Evolutionary conservation across 345 rosid species (phyloP).

Genomic region (Salix viminalis): DNA sequence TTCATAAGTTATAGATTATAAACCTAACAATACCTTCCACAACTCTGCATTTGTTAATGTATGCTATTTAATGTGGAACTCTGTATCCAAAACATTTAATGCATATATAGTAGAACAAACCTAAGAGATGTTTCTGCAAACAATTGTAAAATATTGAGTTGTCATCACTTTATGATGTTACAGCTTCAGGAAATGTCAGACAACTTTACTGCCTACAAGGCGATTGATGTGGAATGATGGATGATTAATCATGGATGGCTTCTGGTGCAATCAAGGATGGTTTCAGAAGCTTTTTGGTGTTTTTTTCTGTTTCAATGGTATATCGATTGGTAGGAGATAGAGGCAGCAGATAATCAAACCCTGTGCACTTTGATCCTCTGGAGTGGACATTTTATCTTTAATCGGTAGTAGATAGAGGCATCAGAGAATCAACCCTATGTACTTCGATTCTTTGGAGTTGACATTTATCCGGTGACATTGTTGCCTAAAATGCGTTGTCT

Average conservation of each 20-base stretch:
- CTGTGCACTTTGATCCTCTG: conserved; percentile 7
- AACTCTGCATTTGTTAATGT: neutral
- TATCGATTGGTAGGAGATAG: conserved; percentile 4
- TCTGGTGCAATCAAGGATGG: conserved; percentile 11
- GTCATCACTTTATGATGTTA: conserved; percentile 6
- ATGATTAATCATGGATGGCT: conserved; percentile 9
- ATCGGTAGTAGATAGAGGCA: conserved; percentile 7
- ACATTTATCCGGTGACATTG: conserved; percentile 10
- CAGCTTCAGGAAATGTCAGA: conserved; percentile 96
- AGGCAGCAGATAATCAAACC: conserved; percentile 12
- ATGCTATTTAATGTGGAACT: neutral
- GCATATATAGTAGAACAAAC: neutral
- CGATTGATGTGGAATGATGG: conserved; percentile 39
- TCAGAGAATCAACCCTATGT: conserved; percentile 8
- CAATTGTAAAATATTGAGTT: neutral
- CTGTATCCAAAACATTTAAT: neutral
- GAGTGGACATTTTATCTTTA: conserved; percentile 6
- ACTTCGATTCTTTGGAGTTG: conserved; percentile 10
- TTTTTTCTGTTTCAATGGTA: conserved; percentile 7
- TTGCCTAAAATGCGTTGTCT: conserved; percentile 4
- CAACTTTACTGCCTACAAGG: conserved; percentile 98
- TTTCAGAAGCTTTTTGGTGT: neutral
- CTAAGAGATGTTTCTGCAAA: neutral
- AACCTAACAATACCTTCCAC: neutral
- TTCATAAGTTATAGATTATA: neutral